Evolutionary conservation across 345 rosid genomes (phyloP).

Genomic region (Noccaea bulbosa): DNA sequence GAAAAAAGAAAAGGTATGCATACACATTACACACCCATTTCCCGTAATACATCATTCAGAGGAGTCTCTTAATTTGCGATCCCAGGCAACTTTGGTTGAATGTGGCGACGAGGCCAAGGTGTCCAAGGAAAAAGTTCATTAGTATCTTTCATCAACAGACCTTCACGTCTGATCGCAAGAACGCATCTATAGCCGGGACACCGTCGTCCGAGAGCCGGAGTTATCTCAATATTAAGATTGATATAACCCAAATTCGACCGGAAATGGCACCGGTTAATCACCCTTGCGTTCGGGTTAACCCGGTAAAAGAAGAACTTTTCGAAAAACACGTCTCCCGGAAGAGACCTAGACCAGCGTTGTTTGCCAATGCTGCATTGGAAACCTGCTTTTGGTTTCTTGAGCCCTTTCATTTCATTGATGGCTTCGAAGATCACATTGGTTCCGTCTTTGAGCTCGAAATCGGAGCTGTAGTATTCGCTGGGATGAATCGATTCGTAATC

Average conservation of each 20-base stretch:
- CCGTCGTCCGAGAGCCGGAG: conserved; percentile 30
- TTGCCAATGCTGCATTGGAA: conserved; percentile 22
- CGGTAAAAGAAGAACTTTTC: conserved; percentile 37
- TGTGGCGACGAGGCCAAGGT: conserved; percentile 42
- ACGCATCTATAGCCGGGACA: conserved; percentile 34
- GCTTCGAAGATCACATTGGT: conserved; percentile 43
- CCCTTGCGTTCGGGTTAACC: conserved; percentile 32
- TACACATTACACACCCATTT: neutral
- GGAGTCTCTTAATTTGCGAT: neutral
- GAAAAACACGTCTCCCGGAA: conserved; percentile 41
- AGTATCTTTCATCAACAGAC: conserved; percentile 41
- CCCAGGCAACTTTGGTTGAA: conserved; percentile 31
- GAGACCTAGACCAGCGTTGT: conserved; percentile 29
- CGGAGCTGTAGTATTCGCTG: conserved; percentile 42
- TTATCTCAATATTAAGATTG: conserved; percentile 10
- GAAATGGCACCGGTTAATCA: conserved; percentile 37
- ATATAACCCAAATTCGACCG: conserved; percentile 37
- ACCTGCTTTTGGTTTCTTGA: conserved; percentile 47
- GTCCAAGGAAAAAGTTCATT: conserved; percentile 41
- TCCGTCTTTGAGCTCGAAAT: conserved; percentile 42
- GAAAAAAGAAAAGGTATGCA: neutral
- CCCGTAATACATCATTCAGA: neutral
- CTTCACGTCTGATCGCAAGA: conserved; percentile 41
- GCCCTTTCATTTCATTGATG: conserved; percentile 38
- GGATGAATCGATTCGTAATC: conserved; percentile 42